phyloP scores from a whole-genome alignment of 352 stramenopile species.

The Phytophthora podocarpi region DNA sequence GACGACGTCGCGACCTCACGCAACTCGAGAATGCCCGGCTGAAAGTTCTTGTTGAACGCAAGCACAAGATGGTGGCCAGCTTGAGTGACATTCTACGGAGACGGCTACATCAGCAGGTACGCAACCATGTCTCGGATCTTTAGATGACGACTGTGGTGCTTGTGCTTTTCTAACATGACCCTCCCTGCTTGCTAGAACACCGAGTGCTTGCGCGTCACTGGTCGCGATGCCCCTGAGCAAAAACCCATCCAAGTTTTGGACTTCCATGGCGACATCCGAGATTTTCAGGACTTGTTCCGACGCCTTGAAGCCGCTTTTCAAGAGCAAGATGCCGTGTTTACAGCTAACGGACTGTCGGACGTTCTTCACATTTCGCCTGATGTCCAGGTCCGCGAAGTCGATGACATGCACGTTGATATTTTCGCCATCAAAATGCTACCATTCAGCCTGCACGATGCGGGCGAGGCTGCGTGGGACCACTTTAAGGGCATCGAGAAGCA shows the following conservation, averaged over 20 bases:
- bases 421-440: conserved; percentile 25
- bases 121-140: too few species aligned
- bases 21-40: conserved; percentile 29
- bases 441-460: conserved; percentile 14
- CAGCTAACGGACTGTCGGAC: conserved; percentile 1
- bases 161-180: too few species aligned
- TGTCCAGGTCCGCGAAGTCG: conserved; percentile 15
- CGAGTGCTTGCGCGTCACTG: too few species aligned
- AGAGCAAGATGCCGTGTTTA: conserved; percentile 36
- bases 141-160: too few species aligned
- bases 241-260: conserved; percentile 3
- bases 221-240: too few species aligned
- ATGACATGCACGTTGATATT: conserved; percentile 15
- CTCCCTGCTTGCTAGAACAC: too few species aligned
- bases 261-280: conserved; percentile 20
- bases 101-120: conserved; percentile 12
- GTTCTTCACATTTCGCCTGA: not conserved
- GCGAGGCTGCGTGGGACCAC: conserved; percentile 22
- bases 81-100: conserved; percentile 11
- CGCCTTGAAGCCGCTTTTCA: conserved; percentile 22
- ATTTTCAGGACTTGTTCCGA: conserved; percentile 29
- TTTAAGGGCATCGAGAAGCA: conserved; percentile 29
- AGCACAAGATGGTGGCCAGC: conserved; percentile 13
- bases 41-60: conserved; percentile 21
- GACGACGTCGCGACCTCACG: conserved; percentile 2